Evolutionary conservation across 176 grass and related monocot genomes (phyloP).

Genomic region (Oropetium thomaeum): DNA sequence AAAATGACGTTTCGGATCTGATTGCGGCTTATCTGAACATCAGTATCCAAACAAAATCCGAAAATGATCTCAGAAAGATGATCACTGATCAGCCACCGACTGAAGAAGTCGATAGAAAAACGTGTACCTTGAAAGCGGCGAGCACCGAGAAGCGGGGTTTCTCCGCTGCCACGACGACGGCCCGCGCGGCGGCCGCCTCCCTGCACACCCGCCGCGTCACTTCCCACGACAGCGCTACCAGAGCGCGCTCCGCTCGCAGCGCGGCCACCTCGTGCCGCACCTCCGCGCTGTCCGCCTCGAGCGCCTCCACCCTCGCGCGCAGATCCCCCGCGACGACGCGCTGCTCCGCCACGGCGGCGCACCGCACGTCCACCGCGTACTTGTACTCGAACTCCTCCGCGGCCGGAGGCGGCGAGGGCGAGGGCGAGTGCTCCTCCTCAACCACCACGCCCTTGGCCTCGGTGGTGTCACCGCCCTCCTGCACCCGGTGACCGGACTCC

Average conservation of each 20-base stretch:
- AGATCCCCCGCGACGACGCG: background rate
- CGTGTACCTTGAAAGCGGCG: slow-evolving; percentile 50
- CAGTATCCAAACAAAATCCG: too few relatives aligned
- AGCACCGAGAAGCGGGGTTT: slow-evolving; percentile 27
- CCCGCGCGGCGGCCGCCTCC: slow-evolving; percentile 11
- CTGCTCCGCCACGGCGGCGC: background rate
- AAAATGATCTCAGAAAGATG: too few relatives aligned
- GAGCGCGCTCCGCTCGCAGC: slow-evolving; percentile 32
- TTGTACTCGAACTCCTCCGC: slow-evolving; percentile 4
- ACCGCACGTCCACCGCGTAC: background rate
- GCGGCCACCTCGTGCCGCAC: slow-evolving; percentile 34
- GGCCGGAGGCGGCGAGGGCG: background rate
- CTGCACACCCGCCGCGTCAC: slow-evolving; percentile 33
- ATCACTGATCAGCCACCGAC: too few relatives aligned
- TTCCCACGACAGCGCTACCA: slow-evolving; percentile 28
- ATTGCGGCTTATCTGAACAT: too few relatives aligned
- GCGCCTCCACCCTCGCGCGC: slow-evolving; percentile 40
- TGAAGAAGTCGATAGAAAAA: background rate
- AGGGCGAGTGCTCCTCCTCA: background rate
- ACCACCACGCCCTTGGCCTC: background rate
- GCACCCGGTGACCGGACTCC: too few relatives aligned
- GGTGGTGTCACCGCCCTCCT: too few relatives aligned
- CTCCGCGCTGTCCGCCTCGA: slow-evolving; percentile 37
- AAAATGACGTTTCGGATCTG: too few relatives aligned
- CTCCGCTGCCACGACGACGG: background rate